Base-by-base conservation (phyloP, 495 filamentous ascomycete genomes). In the Chaetomium cochliodes region DNA sequence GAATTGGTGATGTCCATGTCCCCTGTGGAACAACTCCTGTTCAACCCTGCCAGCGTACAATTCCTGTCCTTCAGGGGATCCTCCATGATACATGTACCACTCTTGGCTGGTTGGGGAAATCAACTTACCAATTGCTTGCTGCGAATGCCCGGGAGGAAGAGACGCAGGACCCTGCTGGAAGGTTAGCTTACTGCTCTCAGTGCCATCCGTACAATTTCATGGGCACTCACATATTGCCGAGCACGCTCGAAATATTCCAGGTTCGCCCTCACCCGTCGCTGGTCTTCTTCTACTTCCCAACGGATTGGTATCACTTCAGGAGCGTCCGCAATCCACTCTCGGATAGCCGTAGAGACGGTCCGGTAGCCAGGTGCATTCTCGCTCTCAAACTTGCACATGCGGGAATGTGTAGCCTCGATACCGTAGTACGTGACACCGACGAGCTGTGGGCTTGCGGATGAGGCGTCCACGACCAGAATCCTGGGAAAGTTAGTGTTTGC, bases 311-410 rank as follows among this genome's bases (percentile, higher is more conserved):
- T 85, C 13, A 80, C 79, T 2, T 77, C 66, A 2, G 85, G 85
- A 1, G 86, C 86, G 52, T 86, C 81, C 5, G 79, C 73, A 0
- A 86, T 84, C 80, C 90, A 96, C 22, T 89, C 83, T 46, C 85
- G 80, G 15, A 96, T 77, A 0, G 88, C 87, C 39, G 88, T 89
- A 1, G 87, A 86, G 16, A 96, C 82, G 20, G 87, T 86, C 50
- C 87, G 82, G 67, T 88, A 96, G 1, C 92, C 92, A 0, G 91
- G 87, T 0, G 91, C 81, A 62, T 80, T 85, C 23, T 85, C 83
- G 66, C 85, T 86, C 37, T 89, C 87, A 65, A 94, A 96, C 70
- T 92, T 94, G 79, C 87, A 92, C 90, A 96, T 94, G 42, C 85
- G 82, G n/a, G 87, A 89, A 72, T 96, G 92, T n/a, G 85, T 88